A percentile compares a stretch with the other conserved stretches of the same genome.
phyloP scores from a whole-genome alignment of 306 rosid species.

The Nissolia schottii region DNA sequence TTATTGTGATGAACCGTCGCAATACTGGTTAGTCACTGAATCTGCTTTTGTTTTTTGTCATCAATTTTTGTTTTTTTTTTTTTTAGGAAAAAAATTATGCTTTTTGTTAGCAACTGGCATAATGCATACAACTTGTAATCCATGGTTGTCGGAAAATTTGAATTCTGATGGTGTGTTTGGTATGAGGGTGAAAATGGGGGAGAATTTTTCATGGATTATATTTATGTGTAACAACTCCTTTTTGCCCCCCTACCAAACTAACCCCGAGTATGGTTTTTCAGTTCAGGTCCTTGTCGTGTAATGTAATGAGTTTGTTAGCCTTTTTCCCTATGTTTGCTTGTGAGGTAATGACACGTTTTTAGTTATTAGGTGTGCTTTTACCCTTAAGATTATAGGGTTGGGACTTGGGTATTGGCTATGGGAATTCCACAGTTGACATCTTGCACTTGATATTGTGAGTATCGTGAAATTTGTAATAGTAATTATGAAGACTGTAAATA shows the following conservation, averaged over 20 bases:
- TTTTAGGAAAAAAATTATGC: background rate
- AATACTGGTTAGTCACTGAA: conserved; percentile 45
- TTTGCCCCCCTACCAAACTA: too few relatives aligned
- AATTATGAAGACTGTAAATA: background rate
- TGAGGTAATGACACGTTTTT: background rate
- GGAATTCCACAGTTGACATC: background rate
- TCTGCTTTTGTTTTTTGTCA: background rate
- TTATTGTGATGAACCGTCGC: conserved; percentile 62
- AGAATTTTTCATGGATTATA: too few relatives aligned
- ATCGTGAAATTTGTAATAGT: conserved; percentile 1
- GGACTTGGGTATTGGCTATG: conserved; percentile 15
- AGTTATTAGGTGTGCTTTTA: conserved; percentile 11
- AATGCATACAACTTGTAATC: background rate
- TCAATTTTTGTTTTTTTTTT: background rate
- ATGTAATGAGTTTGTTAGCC: background rate
- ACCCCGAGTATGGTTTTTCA: background rate
- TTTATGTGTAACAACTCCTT: too few relatives aligned
- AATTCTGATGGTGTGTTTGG: too few relatives aligned
- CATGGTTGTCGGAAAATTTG: background rate
- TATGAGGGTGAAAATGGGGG: too few relatives aligned
- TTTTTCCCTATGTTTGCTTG: background rate
- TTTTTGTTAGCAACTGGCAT: background rate
- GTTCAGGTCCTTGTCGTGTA: conserved; percentile 6
- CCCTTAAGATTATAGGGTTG: conserved; percentile 17
- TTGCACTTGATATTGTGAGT: conserved; percentile 17